Percentiles rank a stretch among this genome's conserved stretches.
Evolutionary conservation across 495 filamentous ascomycete species (phyloP).

Genomic region (Tuber microsphaerosporum): DNA sequence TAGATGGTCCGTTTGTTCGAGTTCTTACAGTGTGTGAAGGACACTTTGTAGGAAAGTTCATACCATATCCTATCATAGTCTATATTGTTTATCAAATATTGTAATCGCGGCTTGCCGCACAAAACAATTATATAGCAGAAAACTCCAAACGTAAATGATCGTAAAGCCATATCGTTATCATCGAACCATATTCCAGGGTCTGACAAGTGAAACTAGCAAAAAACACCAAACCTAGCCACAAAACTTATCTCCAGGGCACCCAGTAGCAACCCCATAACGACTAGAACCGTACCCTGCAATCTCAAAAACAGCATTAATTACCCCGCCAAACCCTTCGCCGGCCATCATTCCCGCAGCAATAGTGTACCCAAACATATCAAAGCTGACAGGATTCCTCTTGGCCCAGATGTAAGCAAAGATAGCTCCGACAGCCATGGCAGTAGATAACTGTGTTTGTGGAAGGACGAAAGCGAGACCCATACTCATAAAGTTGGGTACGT

Average conservation of each 20-base stretch:
- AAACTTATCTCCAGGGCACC: slow-evolving; percentile 47
- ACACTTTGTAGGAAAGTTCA: neutral
- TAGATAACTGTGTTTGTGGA: slow-evolving; percentile 51
- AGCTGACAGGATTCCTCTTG: slow-evolving; percentile 51
- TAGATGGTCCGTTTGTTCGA: neutral
- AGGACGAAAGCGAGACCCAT: slow-evolving; percentile 60
- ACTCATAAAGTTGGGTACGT: slow-evolving; percentile 62
- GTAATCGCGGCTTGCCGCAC: neutral
- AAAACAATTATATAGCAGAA: neutral
- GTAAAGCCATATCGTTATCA: neutral
- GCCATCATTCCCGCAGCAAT: slow-evolving; percentile 63
- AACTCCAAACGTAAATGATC: neutral
- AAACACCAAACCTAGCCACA: slow-evolving; percentile 32
- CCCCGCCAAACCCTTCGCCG: slow-evolving; percentile 60
- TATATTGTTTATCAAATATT: neutral
- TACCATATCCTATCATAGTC: neutral
- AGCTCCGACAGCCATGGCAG: slow-evolving; percentile 55
- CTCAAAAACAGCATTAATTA: slow-evolving; percentile 54
- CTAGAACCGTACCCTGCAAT: slow-evolving; percentile 49
- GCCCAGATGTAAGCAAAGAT: slow-evolving; percentile 53
- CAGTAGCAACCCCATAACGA: slow-evolving; percentile 47
- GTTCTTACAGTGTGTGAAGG: neutral
- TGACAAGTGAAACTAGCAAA: neutral
- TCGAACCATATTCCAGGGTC: neutral
- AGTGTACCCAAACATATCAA: slow-evolving; percentile 59